Base-by-base conservation (phyloP, 139 green algal genomes). In the Micractinium sp. region DNA sequence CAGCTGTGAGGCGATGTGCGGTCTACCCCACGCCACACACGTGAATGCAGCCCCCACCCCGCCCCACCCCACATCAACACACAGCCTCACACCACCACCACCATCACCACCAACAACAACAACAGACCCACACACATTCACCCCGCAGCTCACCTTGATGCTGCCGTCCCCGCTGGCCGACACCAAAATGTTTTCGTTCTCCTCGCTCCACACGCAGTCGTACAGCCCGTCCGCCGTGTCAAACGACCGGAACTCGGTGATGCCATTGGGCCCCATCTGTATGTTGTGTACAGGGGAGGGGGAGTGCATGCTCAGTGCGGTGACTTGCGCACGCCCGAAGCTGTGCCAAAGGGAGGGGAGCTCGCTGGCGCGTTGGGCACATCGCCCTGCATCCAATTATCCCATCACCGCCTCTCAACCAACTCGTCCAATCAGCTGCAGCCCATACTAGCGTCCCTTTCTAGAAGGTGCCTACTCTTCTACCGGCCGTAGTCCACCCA, bases 181-280 rank as follows among this genome's bases (percentile, higher is more conserved):
- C 20, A 97, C 92, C 29, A 99, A 89, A 18, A 99, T 93, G 89
- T 97, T 98, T 83, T 99, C 98, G 71, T 99, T 98, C 25, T 96
- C 96, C 91, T 99, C 98, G 82, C 94, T 98, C 98, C 98, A 99
- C 9, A 89, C 92, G 90, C 96, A 99, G 90, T 99, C 98, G 88
- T 99, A 99, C 66, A 99, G 87, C 1, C 97, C 98, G 87, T 99
- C 98, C n/a, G 88, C 88, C 3, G 98, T 99, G 93, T 99, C 98
- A 92, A 98, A 99, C 0, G 92, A 88, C 7, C 93, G 93, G 14
- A 96, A 91, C 90, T 98, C 95, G 19, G 92, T 75, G 1, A 99
- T 82, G 33, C 96, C 95, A 15, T 88, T 33, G 20, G 95, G 95
- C 16, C 93, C 94, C n/a, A 96, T 89, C 95, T 98, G 35, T 31